Evolutionary conservation across 257 asterid species (phyloP), one percentile per base, ranked within the genome.

Genomic region (Forsythia viridissima): DNA sequence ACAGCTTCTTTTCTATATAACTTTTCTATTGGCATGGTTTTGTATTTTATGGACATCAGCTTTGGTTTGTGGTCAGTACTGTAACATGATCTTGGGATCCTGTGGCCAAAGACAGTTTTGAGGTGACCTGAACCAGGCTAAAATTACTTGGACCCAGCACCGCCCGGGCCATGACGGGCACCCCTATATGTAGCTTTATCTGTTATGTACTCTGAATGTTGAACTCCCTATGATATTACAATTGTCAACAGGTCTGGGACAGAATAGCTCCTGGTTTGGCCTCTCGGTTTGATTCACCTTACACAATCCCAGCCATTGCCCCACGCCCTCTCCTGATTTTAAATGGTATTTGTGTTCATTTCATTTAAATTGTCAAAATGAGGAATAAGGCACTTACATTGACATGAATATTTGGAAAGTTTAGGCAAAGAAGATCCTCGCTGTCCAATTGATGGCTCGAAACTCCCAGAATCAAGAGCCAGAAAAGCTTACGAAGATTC

Each of bases 181-280:
- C 65, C 24, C 61, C 16, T 44, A 12, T 3, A 69, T 78, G 61
- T 71, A 6, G 4, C 38, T 63, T 5, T 20, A 4, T 8, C 6
- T 8, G 24, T 21, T 48, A 12, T 76, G 57, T 69, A 21, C 57
- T 18, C 37, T 30, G 67, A 51, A 42, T 9, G n/a, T 46, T 57
- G n/a, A 65, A 68, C n/a, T 40, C 5, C 68, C 48, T 48, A 36
- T 71, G 52, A 70, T 10, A 21, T 41, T 41, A 72, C 41, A 38
- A 76, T 70, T 69, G 42, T 73, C 10, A 69, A 73, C 87, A 95
- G 99, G 99, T 93, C 67, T 95, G 99, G 98, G 90, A 90, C 71
- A 87, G 94, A 81, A 95, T 91, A 78, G 97, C 97, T 80, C 98
- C 99, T 13, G 96, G 93, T 81, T 85, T 95, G 85, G 91, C 86